Conservation (phyloP, 257 asterid genomes). For the Buddleja alternifolia region DNA sequence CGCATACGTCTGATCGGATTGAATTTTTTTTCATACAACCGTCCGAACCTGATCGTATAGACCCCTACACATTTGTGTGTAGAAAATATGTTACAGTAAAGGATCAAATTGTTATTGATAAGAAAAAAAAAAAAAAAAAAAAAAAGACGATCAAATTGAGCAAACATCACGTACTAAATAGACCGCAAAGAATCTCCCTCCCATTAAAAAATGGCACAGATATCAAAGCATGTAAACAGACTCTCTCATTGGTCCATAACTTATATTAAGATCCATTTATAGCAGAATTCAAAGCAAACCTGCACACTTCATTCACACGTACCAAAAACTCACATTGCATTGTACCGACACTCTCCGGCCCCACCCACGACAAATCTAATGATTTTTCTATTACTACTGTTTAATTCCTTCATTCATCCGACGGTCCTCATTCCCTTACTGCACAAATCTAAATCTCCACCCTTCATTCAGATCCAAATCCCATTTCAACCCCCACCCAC, state of each 20-base stretch:
- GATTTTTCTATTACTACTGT: neutral
- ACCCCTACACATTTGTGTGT: no score
- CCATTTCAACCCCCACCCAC: constrained; percentile 11
- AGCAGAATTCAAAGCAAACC: no score
- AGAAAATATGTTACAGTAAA: no score
- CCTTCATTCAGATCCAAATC: constrained; percentile 52
- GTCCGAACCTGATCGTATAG: no score
- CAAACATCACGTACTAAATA: no score
- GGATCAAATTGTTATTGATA: no score
- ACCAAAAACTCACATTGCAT: neutral
- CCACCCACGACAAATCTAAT: constrained; percentile 30
- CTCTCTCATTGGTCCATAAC: neutral
- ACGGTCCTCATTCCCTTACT: constrained; percentile 24
- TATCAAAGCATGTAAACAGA: neutral
- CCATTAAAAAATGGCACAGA: neutral
- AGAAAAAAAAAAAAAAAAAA: no score
- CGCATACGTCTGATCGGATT: no score
- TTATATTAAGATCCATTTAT: constrained; percentile 3
- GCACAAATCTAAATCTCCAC: constrained; percentile 65
- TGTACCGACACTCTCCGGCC: no score
- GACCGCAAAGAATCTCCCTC: neutral
- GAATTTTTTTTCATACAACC: no score
- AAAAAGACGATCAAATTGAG: no score
- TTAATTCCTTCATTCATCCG: constrained; percentile 31
- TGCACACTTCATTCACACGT: neutral